Percentiles rank a stretch among this genome's conserved stretches.
phyloP scores from a whole-genome alignment of 495 filamentous ascomycete genomes.

The Astrocystis sublimbata region DNA sequence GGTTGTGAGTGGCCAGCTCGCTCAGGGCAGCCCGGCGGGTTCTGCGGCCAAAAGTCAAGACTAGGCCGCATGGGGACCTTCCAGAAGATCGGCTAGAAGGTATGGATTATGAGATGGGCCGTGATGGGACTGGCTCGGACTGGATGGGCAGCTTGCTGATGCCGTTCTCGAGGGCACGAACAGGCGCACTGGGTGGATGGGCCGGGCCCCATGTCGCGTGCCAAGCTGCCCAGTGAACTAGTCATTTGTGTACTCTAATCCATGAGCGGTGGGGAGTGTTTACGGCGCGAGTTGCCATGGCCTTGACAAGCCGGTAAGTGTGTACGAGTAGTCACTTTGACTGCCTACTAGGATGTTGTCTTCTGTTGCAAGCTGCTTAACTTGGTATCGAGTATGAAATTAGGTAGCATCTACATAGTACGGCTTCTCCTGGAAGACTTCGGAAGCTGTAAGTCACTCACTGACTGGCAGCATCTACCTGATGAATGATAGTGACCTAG shows the following conservation, averaged over 20 bases:
- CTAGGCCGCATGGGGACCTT: slow-evolving; percentile 6
- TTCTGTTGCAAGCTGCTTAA: no score
- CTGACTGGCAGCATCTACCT: no score
- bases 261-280: not conserved
- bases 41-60: not conserved
- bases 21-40: slow-evolving; percentile 2
- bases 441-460: no score
- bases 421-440: no score
- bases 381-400: no score
- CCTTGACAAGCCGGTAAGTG: not conserved
- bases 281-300: not conserved
- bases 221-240: not conserved
- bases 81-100: slow-evolving; percentile 16
- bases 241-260: slow-evolving; percentile 11
- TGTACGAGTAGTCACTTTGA: not conserved
- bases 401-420: no score
- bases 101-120: slow-evolving; percentile 8
- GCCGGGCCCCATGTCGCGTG: slow-evolving; percentile 3
- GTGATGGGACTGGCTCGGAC: not conserved
- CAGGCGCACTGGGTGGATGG: slow-evolving; percentile 1
- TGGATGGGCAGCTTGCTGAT: not conserved
- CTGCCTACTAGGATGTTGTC: not conserved
- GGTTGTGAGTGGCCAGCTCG: not conserved
- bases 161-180: not conserved
- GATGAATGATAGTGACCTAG: no score